Base-by-base conservation (phyloP, 176 grass and related monocot species). In the Otatea glauca region DNA sequence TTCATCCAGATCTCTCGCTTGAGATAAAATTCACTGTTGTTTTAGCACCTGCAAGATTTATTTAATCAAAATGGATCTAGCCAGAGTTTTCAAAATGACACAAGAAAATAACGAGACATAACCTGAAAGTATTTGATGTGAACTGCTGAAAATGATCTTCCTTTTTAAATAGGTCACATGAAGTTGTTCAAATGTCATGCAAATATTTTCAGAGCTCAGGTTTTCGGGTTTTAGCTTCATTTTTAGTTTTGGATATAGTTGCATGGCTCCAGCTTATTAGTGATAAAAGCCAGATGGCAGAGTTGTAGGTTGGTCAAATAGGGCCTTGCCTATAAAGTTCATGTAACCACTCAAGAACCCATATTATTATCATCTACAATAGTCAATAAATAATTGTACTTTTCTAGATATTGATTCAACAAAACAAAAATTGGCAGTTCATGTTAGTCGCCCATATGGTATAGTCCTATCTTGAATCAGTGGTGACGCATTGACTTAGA, bases 31-130 rank as follows among this genome's bases (percentile, higher is more conserved):
- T 21, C 17, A 29, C 32, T 15, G 16, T 29, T 80, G 75, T 62
- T 79, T 72, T 43, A 72, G 20, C 49, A 38, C 35, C 70, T 59
- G 70, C 66, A 68, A 83, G 9, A 51, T 66, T 9, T 21, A 84
- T 9, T 49, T 76, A 20, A 48, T 16, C 39, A 6, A 7, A 76
- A 55, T 18, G 10, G 1, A 49, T 47, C 5, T 24, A 55, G 51
- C 12, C 35, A 44, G 8, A 53, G 3, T 53, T 5, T n/a, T 67
- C 5, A 11, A 58, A 68, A 16, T 7, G 9, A 56, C 29, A 15
- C 15, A 68, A 84, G n/a, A 84, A 44, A 69, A 72, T 15, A 55
- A 10, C 2, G 32, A 41, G 37, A 32, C 21, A 50, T 55, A 42
- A 67, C 23, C 16, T 21, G 25, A 29, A 39, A 76, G 16, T 14